phyloP scores from a whole-genome alignment of 2,329 filamentous ascomycete genomes.

The Metarhizium humberi region DNA sequence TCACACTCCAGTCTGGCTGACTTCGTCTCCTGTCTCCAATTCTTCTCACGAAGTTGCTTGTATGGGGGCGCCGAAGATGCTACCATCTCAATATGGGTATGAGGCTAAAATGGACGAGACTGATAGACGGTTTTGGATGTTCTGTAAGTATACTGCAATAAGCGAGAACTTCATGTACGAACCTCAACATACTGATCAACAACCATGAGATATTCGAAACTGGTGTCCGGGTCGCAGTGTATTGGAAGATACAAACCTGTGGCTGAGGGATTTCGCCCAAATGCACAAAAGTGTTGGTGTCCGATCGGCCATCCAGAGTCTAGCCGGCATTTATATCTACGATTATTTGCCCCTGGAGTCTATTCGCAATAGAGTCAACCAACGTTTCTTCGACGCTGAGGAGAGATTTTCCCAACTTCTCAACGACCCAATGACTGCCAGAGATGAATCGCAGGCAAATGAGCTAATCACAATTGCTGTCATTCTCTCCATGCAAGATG shows the following conservation, averaged over 20 bases:
- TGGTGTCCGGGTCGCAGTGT: constrained; percentile 32
- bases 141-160: constrained; percentile 20
- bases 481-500: constrained; percentile 30
- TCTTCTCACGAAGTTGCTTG: background rate
- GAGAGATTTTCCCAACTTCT: constrained; percentile 20
- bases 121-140: constrained; percentile 23
- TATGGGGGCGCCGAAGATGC: constrained; percentile 6
- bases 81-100: constrained; percentile 21
- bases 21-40: background rate
- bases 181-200: background rate
- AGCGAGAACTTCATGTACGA: background rate
- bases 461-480: constrained; percentile 28
- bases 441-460: constrained; percentile 14
- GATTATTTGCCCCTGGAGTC: constrained; percentile 26
- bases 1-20: background rate
- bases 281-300: constrained; percentile 27
- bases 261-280: constrained; percentile 29
- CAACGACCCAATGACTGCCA: constrained; percentile 12
- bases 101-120: constrained; percentile 23
- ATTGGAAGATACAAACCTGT: constrained; percentile 27
- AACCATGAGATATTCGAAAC: constrained; percentile 23
- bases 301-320: constrained; percentile 27
- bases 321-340: constrained; percentile 31
- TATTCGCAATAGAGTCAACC: constrained; percentile 23
- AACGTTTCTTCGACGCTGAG: constrained; percentile 21